Evolutionary conservation across 208 protist genomes (phyloP).

Genomic region (Spongospora subterranea): DNA sequence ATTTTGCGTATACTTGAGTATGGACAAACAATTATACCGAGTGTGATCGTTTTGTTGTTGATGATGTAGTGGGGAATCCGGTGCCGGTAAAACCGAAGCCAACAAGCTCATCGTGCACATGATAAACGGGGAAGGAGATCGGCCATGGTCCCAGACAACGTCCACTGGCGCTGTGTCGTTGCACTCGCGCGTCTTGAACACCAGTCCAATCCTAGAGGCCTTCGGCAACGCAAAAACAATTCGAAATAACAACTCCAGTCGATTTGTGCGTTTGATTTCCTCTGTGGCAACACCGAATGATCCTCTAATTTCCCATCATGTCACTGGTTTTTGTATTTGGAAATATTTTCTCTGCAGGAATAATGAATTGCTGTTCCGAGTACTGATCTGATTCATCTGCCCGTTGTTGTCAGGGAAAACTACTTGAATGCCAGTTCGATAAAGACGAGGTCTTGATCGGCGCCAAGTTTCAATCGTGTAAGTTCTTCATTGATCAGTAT

Average conservation of each 20-base stretch:
- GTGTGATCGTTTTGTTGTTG: neutral
- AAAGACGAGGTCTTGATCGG: neutral
- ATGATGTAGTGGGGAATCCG: conserved; percentile 64
- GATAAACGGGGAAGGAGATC: neutral
- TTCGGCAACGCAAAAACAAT: conserved; percentile 73
- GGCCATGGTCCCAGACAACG: neutral
- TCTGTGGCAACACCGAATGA: too few relatives aligned
- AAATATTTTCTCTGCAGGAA: too few relatives aligned
- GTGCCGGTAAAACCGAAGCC: conserved; percentile 70
- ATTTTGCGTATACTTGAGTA: too few relatives aligned
- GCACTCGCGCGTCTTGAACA: conserved; percentile 61
- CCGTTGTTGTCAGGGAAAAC: conserved; percentile 2
- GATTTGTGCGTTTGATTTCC: too few relatives aligned
- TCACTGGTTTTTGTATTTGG: too few relatives aligned
- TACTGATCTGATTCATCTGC: neutral
- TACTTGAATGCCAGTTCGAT: conserved; percentile 50
- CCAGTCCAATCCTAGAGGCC: conserved; percentile 69
- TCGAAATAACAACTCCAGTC: conserved; percentile 70
- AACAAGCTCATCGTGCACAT: conserved; percentile 68
- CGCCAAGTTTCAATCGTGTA: conserved; percentile 23
- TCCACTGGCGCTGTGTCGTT: neutral
- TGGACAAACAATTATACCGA: too few relatives aligned
- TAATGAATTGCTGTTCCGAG: neutral
- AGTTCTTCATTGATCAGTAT: conserved; percentile 23
- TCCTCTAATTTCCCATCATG: too few relatives aligned